A percentile compares a stretch with the other conserved stretches of the same genome.
Conservation (phyloP, 2,329 filamentous ascomycete genomes). For the Sporothrix curviconia region DNA sequence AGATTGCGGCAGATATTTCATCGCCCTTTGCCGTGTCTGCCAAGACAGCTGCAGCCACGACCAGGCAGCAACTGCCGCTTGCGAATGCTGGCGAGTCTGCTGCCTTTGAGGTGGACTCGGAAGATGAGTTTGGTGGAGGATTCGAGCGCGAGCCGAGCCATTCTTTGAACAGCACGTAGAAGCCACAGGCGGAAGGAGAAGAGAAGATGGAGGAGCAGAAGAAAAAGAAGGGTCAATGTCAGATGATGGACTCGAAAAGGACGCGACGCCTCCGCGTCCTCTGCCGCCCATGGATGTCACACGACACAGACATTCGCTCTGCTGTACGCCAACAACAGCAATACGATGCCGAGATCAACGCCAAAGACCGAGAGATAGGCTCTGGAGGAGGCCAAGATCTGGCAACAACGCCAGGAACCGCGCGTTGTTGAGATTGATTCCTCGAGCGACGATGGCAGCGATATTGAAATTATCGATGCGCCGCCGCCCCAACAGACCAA, state of each 20-base stretch:
- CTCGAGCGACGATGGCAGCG: conserved; percentile 53
- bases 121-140: conserved; percentile 55
- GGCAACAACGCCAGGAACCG: conserved; percentile 32
- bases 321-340: conserved; percentile 52
- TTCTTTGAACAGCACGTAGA: conserved; percentile 9
- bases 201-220: neutral
- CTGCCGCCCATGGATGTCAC: conserved; percentile 68
- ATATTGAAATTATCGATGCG: conserved; percentile 51
- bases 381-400: conserved; percentile 46
- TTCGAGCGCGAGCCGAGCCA: conserved; percentile 39
- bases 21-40: conserved; percentile 2
- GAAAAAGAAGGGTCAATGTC: too few species aligned
- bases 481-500: conserved; percentile 25
- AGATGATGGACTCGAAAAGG: conserved; percentile 52
- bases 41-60: neutral
- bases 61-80: conserved; percentile 1
- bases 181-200: conserved; percentile 31
- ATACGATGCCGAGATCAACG: conserved; percentile 54
- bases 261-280: conserved; percentile 44
- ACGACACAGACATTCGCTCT: conserved; percentile 59
- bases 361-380: conserved; percentile 54
- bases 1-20: neutral
- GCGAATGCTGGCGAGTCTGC: conserved; percentile 20
- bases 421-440: conserved; percentile 51
- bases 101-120: conserved; percentile 22